Evolutionary conservation across 2,329 filamentous ascomycete genomes (phyloP).

Genomic region (Onygenales sp.): DNA sequence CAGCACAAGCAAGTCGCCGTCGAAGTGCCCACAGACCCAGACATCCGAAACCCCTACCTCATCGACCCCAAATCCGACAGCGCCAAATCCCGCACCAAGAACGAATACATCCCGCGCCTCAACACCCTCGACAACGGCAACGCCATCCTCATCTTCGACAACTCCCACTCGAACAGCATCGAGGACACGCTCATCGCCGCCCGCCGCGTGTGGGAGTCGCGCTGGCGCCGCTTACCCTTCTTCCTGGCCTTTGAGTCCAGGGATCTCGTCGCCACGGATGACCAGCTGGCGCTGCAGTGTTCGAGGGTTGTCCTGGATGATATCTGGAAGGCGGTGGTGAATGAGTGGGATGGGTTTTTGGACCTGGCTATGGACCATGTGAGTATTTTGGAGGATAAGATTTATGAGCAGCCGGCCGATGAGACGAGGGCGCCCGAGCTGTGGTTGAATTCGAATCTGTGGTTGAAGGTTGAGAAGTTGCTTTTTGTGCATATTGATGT

Average conservation of each 20-base stretch:
- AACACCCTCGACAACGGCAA: constrained; percentile 40
- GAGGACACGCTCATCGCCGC: constrained; percentile 43
- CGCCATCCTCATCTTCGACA: constrained; percentile 46
- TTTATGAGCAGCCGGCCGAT: constrained; percentile 46
- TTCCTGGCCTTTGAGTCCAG: constrained; percentile 34
- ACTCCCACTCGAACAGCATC: constrained; percentile 37
- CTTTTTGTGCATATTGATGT: constrained; percentile 42
- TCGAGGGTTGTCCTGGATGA: constrained; percentile 42
- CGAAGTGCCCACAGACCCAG: constrained; percentile 25
- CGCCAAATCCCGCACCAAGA: constrained; percentile 19
- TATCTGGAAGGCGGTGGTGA: constrained; percentile 39
- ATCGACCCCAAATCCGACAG: constrained; percentile 25
- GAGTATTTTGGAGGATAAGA: constrained; percentile 40
- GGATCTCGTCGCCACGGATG: constrained; percentile 31
- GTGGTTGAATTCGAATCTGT: constrained; percentile 41
- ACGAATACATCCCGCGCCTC: constrained; percentile 31
- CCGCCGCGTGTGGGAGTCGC: constrained; percentile 40
- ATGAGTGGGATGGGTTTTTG: constrained; percentile 38
- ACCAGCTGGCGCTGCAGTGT: constrained; percentile 36
- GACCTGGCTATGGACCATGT: constrained; percentile 40
- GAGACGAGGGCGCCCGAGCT: constrained; percentile 43
- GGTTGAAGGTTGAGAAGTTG: constrained; percentile 45
- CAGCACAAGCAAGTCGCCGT: constrained; percentile 38
- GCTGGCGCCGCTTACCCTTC: constrained; percentile 45
- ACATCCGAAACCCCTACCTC: constrained; percentile 38